phyloP scores from a whole-genome alignment of 208 protist genomes.

The Leishmania guyanensis region DNA sequence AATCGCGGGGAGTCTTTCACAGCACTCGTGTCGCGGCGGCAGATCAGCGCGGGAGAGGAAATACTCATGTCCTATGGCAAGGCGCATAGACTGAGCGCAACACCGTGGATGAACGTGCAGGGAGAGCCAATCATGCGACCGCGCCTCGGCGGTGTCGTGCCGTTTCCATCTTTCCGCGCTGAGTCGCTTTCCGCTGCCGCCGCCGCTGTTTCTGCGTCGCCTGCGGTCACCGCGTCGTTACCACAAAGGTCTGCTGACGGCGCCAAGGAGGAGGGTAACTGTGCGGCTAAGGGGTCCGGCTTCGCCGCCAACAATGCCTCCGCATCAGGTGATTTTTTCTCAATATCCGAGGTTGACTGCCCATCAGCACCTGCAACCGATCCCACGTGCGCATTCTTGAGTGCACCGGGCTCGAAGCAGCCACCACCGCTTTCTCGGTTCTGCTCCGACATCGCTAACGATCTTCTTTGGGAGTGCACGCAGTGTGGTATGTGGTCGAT shows the following conservation, averaged over 20 bases:
- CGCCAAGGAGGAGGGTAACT: background rate
- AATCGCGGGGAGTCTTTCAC: constrained; percentile 85
- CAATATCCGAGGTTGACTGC: background rate
- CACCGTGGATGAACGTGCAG: constrained; percentile 64
- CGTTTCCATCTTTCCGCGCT: constrained; percentile 51
- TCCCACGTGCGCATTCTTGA: background rate
- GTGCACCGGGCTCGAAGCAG: background rate
- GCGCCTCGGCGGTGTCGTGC: constrained; percentile 60
- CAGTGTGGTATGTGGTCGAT: constrained; percentile 82
- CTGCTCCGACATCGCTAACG: constrained; percentile 17
- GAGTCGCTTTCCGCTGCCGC: background rate
- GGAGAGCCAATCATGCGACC: constrained; percentile 66
- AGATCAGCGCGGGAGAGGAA: constrained; percentile 82
- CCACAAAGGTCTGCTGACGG: background rate
- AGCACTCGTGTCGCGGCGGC: constrained; percentile 70
- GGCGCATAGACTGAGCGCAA: constrained; percentile 68
- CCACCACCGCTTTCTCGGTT: no score
- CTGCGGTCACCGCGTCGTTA: background rate
- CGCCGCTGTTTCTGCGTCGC: background rate
- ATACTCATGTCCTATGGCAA: constrained; percentile 92
- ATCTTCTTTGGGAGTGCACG: constrained; percentile 82
- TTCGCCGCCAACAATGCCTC: background rate
- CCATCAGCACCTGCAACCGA: background rate
- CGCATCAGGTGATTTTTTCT: background rate
- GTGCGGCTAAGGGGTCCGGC: background rate